Conservation (phyloP, 2,329 filamentous ascomycete species). For the Metarhizium brunneum region DNA sequence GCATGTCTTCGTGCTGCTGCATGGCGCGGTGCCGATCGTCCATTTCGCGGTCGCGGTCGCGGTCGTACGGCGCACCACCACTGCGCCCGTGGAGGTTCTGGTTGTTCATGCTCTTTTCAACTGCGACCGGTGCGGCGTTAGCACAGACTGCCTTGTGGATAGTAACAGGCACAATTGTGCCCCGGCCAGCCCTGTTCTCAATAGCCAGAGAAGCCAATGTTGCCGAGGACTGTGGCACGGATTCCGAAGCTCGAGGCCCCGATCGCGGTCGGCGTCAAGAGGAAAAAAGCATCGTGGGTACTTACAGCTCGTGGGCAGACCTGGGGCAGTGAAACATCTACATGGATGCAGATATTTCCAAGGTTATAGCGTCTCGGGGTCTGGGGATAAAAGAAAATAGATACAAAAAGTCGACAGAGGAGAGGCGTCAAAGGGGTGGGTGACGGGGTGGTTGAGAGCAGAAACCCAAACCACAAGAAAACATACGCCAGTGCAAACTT, state of each 20-base stretch:
- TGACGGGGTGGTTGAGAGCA: conserved; percentile 3
- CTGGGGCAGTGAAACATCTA: conserved; percentile 22
- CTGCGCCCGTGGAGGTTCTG: conserved; percentile 32
- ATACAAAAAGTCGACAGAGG: neutral
- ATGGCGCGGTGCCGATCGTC: conserved; percentile 38
- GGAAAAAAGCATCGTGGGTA: conserved; percentile 11
- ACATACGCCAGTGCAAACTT: conserved; percentile 25
- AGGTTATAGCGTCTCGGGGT: neutral
- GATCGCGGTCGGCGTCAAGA: conserved; percentile 11
- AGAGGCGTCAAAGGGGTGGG: neutral
- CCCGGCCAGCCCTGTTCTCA: neutral
- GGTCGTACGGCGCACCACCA: conserved; percentile 29
- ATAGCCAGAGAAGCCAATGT: neutral
- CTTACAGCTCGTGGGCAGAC: conserved; percentile 26
- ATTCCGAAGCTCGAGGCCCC: conserved; percentile 1
- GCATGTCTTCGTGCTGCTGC: conserved; percentile 39
- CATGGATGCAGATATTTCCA: conserved; percentile 21
- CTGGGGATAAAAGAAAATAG: neutral
- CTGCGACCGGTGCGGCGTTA: conserved; percentile 1
- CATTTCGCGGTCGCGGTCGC: conserved; percentile 38
- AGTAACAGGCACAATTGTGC: neutral
- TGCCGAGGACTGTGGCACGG: neutral
- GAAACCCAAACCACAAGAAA: conserved; percentile 5
- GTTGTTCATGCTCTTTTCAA: conserved; percentile 33
- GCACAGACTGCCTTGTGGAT: neutral